phyloP scores from a whole-genome alignment of 164 flowering plant species.

The Cinnamomum micranthum region DNA sequence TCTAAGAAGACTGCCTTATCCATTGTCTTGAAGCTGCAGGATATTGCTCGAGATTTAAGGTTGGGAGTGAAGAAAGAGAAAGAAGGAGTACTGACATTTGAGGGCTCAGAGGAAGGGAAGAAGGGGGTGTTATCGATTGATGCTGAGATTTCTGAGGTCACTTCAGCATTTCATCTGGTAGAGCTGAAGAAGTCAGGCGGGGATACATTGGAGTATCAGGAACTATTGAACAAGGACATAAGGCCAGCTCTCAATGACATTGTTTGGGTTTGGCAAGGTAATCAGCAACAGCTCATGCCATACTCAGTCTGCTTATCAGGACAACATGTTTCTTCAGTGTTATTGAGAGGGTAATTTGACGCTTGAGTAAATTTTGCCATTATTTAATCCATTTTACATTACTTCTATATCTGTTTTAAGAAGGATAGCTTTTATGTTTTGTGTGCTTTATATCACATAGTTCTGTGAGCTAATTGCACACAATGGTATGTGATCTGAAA shows the following conservation, averaged over 20 bases:
- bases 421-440: no score
- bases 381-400: no score
- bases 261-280: constrained; percentile 64
- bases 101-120: constrained; percentile 47
- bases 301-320: not conserved
- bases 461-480: no score
- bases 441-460: no score
- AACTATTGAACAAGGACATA: constrained; percentile 33
- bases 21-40: constrained; percentile 50
- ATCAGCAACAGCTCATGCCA: constrained; percentile 8
- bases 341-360: not conserved
- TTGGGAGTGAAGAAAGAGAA: constrained; percentile 44
- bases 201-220: constrained; percentile 50
- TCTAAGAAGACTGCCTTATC: constrained; percentile 37
- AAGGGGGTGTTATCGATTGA: constrained; percentile 48
- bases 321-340: not conserved
- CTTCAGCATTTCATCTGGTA: constrained; percentile 49
- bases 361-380: not conserved
- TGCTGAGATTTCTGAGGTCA: constrained; percentile 53
- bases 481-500: no score
- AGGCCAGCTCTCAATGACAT: constrained; percentile 62
- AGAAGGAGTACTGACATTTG: constrained; percentile 41
- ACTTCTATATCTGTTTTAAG: no score
- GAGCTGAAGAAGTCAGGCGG: constrained; percentile 51
- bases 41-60: constrained; percentile 33